phyloP scores from a whole-genome alignment of 2,329 filamentous ascomycete genomes.

The Penicillium griseofulvum region DNA sequence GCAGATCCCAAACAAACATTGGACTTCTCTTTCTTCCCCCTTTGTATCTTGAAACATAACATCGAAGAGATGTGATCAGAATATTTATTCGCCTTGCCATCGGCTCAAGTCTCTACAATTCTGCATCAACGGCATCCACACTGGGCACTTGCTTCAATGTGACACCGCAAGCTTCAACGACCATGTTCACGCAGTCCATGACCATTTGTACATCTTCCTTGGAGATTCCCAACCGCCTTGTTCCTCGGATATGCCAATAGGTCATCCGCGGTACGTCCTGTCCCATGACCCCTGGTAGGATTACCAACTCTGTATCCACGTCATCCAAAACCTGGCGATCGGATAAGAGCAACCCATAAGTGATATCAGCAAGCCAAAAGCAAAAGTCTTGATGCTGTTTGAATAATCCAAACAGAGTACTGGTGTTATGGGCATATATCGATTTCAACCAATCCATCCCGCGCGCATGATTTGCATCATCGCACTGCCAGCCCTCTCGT shows the following conservation, averaged over 20 bases:
- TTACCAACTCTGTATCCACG: slow-evolving; percentile 40
- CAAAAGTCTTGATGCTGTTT: slow-evolving; percentile 50
- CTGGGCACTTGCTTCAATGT: slow-evolving; percentile 7
- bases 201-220: slow-evolving; percentile 36
- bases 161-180: slow-evolving; percentile 12
- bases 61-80: background rate
- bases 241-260: slow-evolving; percentile 42
- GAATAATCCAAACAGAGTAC: slow-evolving; percentile 18
- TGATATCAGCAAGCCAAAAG: slow-evolving; percentile 69
- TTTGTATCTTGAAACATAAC: background rate
- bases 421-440: slow-evolving; percentile 51
- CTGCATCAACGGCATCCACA: background rate
- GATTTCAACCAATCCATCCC: slow-evolving; percentile 54
- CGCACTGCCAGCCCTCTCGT: slow-evolving; percentile 56
- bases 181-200: slow-evolving; percentile 13
- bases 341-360: slow-evolving; percentile 56
- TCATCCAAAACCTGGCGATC: slow-evolving; percentile 33
- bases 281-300: slow-evolving; percentile 39
- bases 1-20: slow-evolving; percentile 3
- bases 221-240: slow-evolving; percentile 34
- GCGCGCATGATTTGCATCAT: slow-evolving; percentile 50
- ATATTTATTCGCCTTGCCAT: background rate
- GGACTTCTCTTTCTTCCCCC: background rate
- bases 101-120: background rate
- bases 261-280: slow-evolving; percentile 36